Percentiles rank a stretch among this genome's conserved stretches.
phyloP scores from a whole-genome alignment of 164 flowering plant species.

The Aristolochia californica region DNA sequence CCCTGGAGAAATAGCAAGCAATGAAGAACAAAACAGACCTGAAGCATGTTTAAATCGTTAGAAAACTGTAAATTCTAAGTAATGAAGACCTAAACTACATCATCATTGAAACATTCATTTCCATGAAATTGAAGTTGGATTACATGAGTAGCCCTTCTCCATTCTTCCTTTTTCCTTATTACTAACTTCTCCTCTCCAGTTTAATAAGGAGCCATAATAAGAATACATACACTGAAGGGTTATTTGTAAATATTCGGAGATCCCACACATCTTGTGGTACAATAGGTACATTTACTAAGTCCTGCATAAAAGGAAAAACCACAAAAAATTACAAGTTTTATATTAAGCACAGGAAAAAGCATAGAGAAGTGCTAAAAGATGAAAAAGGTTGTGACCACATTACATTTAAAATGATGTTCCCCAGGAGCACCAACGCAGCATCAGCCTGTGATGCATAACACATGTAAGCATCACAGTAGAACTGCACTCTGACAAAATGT shows the following conservation, averaged over 20 bases:
- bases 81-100: neutral
- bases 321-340: neutral
- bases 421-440: constrained; percentile 70
- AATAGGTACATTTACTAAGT: constrained; percentile 22
- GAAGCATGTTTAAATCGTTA: constrained; percentile 7
- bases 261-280: constrained; percentile 88
- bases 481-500: neutral
- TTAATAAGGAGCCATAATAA: neutral
- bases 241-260: constrained; percentile 53
- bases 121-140: too few species aligned
- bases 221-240: constrained; percentile 57
- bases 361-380: neutral
- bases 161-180: too few species aligned
- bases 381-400: constrained; percentile 11
- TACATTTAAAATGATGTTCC: constrained; percentile 56
- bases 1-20: constrained; percentile 70
- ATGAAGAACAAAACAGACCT: constrained; percentile 80
- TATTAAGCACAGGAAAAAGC: neutral
- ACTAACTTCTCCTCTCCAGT: too few species aligned
- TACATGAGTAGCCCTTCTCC: too few species aligned
- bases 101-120: neutral
- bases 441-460: constrained; percentile 49
- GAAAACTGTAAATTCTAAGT: constrained; percentile 1
- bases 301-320: constrained; percentile 32
- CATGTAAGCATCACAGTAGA: constrained; percentile 3